Evolutionary conservation across 805 yeast species (phyloP).

Genomic region (Suhomyces sp.): DNA sequence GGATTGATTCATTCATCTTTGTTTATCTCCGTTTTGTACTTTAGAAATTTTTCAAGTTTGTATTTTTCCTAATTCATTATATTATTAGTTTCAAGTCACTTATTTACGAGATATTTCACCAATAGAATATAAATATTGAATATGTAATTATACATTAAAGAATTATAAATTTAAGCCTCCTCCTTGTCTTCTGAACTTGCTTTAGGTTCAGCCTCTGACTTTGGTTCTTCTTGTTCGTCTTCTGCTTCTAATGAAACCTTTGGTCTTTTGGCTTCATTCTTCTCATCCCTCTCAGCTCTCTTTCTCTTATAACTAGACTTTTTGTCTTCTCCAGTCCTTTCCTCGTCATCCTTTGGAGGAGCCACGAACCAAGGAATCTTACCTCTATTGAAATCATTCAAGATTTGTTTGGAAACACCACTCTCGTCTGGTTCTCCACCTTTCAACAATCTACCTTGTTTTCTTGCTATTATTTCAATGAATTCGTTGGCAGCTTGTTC

Average conservation of each 20-base stretch:
- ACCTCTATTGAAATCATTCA: conserved; percentile 95
- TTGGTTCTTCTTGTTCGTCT: conserved; percentile 26
- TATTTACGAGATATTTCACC: no score
- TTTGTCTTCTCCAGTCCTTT: conserved; percentile 56
- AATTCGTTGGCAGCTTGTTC: conserved; percentile 59
- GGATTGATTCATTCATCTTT: neutral
- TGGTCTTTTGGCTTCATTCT: conserved; percentile 25
- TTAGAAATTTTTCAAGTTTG: conserved; percentile 3
- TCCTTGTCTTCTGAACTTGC: conserved; percentile 19
- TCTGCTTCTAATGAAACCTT: conserved; percentile 17
- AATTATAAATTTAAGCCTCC: conserved; percentile 3
- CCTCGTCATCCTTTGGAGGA: conserved; percentile 81
- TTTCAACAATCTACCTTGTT: conserved; percentile 86
- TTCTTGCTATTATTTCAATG: conserved; percentile 86
- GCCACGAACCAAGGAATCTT: conserved; percentile 93
- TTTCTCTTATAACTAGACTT: conserved; percentile 53
- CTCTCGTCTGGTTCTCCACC: conserved; percentile 98
- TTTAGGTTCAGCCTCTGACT: no score
- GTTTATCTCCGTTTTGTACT: conserved; percentile 1
- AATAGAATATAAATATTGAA: no score
- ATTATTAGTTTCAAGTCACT: no score
- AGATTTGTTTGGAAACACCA: conserved; percentile 85
- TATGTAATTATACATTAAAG: conserved; percentile 5
- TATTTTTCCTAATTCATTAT: conserved; percentile 4
- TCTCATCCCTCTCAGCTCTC: conserved; percentile 49